Evolutionary conservation across 1,284 basidiomycete genomes (phyloP), one percentile per base, ranked within the genome.

Genomic region (Phylloporus sp.): DNA sequence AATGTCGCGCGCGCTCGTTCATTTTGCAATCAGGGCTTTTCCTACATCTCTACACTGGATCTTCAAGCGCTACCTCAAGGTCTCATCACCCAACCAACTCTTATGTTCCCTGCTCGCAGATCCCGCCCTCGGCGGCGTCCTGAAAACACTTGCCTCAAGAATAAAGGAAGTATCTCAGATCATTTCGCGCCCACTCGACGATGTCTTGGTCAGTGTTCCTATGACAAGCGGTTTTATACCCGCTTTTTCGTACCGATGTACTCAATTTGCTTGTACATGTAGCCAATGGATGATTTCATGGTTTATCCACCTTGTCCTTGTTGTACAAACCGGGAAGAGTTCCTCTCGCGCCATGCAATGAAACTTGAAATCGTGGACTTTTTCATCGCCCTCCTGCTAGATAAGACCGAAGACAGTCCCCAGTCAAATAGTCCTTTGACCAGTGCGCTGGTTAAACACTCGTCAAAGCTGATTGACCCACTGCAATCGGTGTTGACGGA

Each of bases 21-120:
- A 83, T 65, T 85, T 88, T 74, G 71, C 84, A 47, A 73, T 82
- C 57, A 83, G 84, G 52, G 80, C 82, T 45, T 72, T 82, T 4
- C 71, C 80, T 5, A 79, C 80, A n/a, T 66, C 72, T 19, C 79
- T 82, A 64, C 70, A 82, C 60, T 72, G 74, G 49, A 74, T 82
- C 61, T 74, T 85, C 67, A 73, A 70, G 58, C 84, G 85, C 25
- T 81, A 77, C 66, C 72, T 81, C 25, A 37, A 64, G 58, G 35
- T 23, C 69, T 66, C 72, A 49, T 75, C 68, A 15, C 67, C 74
- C 25, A 47, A 56, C 20, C 62, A 68, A 39, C 57, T 65, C 23
- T n/a, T 81, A 11, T 63, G 25, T 32, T 63, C 73, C 45, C 66
- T 81, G 5, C 66, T 78, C 19, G 66, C 66, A 45, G 66, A 79